Percentiles rank a stretch among this genome's conserved stretches.
Evolutionary conservation across 805 yeast species (phyloP).

Genomic region (Candida lessepsii): DNA sequence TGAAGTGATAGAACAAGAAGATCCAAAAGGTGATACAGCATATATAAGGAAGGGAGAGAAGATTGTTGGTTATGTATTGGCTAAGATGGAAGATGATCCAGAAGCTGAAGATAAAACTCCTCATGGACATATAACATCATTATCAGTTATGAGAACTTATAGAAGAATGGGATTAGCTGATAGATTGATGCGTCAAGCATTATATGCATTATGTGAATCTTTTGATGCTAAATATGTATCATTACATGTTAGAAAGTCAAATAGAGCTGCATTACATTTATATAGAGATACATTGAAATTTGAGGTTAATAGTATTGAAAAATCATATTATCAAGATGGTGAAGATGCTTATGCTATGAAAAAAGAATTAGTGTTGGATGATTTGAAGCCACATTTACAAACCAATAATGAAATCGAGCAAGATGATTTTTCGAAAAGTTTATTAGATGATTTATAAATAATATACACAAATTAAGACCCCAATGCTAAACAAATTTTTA

Average conservation of each 20-base stretch:
- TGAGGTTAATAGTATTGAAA: conserved; percentile 78
- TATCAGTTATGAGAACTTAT: conserved; percentile 93
- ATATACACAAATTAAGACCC: conserved; percentile 10
- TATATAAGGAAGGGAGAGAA: conserved; percentile 69
- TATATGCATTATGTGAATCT: conserved; percentile 77
- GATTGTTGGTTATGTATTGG: conserved; percentile 92
- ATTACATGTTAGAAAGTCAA: conserved; percentile 89
- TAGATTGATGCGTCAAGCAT: conserved; percentile 79
- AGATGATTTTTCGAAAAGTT: conserved; percentile 53
- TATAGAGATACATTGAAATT: conserved; percentile 83
- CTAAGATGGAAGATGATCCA: conserved; percentile 96
- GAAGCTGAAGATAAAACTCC: conserved; percentile 69
- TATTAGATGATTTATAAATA: conserved; percentile 25
- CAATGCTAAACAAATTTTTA: conserved; percentile 1
- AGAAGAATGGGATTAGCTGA: conserved; percentile 95
- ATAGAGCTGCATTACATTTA: conserved; percentile 89
- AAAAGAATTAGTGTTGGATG: conserved; percentile 60
- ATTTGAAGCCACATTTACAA: conserved; percentile 56
- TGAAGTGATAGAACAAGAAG: conserved; percentile 20
- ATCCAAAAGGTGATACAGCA: conserved; percentile 60
- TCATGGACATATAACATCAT: conserved; percentile 91
- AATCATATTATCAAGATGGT: conserved; percentile 91
- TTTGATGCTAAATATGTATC: conserved; percentile 82
- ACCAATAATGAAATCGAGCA: conserved; percentile 42
- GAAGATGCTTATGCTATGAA: conserved; percentile 98